Evolutionary conservation across 139 green algal genomes (phyloP).

Genomic region (Asterochloris erici): DNA sequence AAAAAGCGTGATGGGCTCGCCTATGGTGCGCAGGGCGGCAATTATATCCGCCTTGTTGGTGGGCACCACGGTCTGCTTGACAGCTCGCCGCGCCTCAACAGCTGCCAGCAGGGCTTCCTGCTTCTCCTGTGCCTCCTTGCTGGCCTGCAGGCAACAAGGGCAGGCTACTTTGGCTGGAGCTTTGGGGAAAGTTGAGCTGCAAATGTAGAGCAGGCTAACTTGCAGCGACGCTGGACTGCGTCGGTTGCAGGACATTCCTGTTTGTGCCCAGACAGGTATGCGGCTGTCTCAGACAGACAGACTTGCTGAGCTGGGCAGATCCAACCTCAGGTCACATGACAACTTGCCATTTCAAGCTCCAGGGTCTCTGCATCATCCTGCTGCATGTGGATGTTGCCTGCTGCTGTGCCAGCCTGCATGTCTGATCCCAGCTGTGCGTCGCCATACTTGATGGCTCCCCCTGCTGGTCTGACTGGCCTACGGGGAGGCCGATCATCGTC

Average conservation of each 20-base stretch:
- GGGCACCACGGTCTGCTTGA: constrained; percentile 68
- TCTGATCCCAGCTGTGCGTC: too few relatives aligned
- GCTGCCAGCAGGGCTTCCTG: constrained; percentile 70
- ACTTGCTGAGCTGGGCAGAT: neutral
- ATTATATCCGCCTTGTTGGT: constrained; percentile 71
- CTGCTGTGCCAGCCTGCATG: constrained; percentile 28
- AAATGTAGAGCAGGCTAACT: neutral
- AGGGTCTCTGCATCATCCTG: constrained; percentile 35
- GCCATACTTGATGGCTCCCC: too few relatives aligned
- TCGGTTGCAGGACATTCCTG: neutral
- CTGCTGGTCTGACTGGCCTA: too few relatives aligned
- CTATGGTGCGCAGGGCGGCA: constrained; percentile 70
- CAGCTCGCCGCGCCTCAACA: constrained; percentile 69
- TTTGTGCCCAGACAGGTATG: neutral
- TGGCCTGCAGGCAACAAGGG: constrained; percentile 26
- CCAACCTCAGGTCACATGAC: too few relatives aligned
- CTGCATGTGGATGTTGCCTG: constrained; percentile 41
- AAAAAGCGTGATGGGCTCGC: constrained; percentile 94
- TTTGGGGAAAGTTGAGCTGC: neutral
- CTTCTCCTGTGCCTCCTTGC: constrained; percentile 30
- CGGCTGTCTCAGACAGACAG: neutral
- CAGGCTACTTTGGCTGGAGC: neutral
- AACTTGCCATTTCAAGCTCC: constrained; percentile 34
- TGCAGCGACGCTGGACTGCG: neutral
- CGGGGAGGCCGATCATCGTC: too few relatives aligned